phyloP scores from a whole-genome alignment of 805 yeast genomes.

The Yamadazyma ubonensis region DNA sequence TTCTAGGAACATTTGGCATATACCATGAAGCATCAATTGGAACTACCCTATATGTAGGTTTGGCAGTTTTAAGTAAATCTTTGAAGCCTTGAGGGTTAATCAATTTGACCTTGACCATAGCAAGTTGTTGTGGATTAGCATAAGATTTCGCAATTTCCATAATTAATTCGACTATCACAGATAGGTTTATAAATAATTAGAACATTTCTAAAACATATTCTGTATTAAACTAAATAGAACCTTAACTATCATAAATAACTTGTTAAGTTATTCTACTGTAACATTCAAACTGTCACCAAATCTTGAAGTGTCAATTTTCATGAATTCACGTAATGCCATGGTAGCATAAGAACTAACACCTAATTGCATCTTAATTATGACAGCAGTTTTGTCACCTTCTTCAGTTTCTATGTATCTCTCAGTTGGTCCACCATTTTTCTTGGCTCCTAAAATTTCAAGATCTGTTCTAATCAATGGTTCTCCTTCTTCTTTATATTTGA shows the following conservation, averaged over 20 bases:
- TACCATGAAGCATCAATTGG: constrained; percentile 93
- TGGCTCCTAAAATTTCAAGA: constrained; percentile 42
- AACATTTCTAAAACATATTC: too few relatives aligned
- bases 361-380: constrained; percentile 71
- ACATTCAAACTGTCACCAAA: constrained; percentile 22
- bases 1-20: constrained; percentile 69
- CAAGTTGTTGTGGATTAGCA: neutral
- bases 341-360: constrained; percentile 94
- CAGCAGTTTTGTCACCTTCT: constrained; percentile 57
- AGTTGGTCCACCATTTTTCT: constrained; percentile 25
- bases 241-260: too few relatives aligned
- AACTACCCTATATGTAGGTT: constrained; percentile 29
- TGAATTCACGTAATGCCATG: constrained; percentile 90
- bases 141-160: neutral
- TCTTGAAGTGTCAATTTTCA: constrained; percentile 69
- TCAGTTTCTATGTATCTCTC: constrained; percentile 20
- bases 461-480: constrained; percentile 82
- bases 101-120: constrained; percentile 10
- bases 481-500: constrained; percentile 56
- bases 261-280: constrained; percentile 7
- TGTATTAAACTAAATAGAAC: too few relatives aligned
- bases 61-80: constrained; percentile 13
- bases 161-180: constrained; percentile 9
- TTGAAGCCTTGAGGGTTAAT: constrained; percentile 10
- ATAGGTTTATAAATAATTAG: too few relatives aligned